These are phyloP conservation scores for Kappamyces sp. DNA, from an alignment of 192 early-diverging fungal species.

Conservation along the genomic window DNA sequence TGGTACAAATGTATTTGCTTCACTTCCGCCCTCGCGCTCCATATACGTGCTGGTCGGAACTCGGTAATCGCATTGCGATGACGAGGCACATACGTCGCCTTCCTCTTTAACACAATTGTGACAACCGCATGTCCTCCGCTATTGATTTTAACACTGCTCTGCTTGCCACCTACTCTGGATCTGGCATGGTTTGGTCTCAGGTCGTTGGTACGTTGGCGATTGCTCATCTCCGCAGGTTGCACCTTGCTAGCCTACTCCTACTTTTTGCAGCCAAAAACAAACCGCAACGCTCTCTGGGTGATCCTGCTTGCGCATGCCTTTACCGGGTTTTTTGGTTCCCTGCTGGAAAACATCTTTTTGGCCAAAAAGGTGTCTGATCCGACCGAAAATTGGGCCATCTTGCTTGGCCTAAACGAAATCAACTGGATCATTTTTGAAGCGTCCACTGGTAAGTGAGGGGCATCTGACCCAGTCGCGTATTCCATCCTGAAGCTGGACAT, in stretches of 20 bases:
- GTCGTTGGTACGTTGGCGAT: too few species aligned
- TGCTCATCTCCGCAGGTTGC: background rate
- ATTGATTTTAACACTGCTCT: constrained; percentile 7
- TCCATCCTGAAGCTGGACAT: constrained; percentile 17
- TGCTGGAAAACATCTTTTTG: constrained; percentile 18
- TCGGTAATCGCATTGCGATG: too few species aligned
- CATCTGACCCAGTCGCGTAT: constrained; percentile 15
- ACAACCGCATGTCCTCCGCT: too few species aligned
- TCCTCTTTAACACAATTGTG: too few species aligned
- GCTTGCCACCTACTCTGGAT: constrained; percentile 1
- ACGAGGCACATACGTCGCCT: too few species aligned
- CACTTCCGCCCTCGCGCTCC: too few species aligned
- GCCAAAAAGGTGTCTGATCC: constrained; percentile 13
- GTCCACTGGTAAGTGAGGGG: background rate
- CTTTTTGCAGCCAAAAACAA: background rate
- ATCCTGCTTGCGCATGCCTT: constrained; percentile 14
- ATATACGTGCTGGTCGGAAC: too few species aligned
- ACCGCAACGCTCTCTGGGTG: background rate
- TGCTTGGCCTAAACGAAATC: constrained; percentile 23
- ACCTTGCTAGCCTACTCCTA: background rate
- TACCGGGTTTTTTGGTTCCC: constrained; percentile 18
- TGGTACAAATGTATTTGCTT: too few species aligned
- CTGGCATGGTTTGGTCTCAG: background rate
- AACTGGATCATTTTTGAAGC: constrained; percentile 24
- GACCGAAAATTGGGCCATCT: constrained; percentile 5